Evolutionary conservation across 2,329 filamentous ascomycete species (phyloP), one percentile per base, ranked within the genome.

Genomic region (Cercospora janseana): DNA sequence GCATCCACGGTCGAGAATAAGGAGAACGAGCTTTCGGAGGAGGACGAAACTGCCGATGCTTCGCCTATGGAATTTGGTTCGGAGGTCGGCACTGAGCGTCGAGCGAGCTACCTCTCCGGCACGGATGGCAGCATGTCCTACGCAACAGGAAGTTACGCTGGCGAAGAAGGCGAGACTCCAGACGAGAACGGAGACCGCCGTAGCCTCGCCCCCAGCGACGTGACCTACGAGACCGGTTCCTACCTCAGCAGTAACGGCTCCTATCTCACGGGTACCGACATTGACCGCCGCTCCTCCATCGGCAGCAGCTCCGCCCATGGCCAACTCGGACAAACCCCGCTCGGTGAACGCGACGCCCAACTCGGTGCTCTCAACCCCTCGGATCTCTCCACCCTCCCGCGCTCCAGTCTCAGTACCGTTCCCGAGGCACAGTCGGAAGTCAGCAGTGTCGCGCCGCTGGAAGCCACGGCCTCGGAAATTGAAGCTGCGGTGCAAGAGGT

Each of bases 241-340:
- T 74, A 75, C 59, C 68, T 74, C n/a, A 72, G 72, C n/a, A n/a
- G n/a, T n/a, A 45, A 45, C n/a, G 73, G 73, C n/a, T 71, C 69
- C 16, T 76, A 76, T 63, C 69, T 76, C 65, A 75, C 71, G 1
- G 74, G 73, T 45, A 74, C 69, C 52, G 73, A 76, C 28, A 55
- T 72, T 23, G 69, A 71, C 42, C 66, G 72, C n/a, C 69, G 74
- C 20, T 72, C 68, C 5, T 75, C 72, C 10, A 66, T 72, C 23
- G 72, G 70, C 26, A 70, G 64, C 32, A 70, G 64, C 32, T 61
- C 71, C 3, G 64, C 65, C 4, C 65, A 64, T 38, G 70, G 69
- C 7, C 64, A 63, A 0, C 47, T 68, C 5, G 68, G 64, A 4
- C 61, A 31, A 47, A 51, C 43, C 18, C 44, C 37, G 37, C 58